Evolutionary conservation across 129 eudicot genomes (phyloP).

Genomic region (Helianthus tuberosus): DNA sequence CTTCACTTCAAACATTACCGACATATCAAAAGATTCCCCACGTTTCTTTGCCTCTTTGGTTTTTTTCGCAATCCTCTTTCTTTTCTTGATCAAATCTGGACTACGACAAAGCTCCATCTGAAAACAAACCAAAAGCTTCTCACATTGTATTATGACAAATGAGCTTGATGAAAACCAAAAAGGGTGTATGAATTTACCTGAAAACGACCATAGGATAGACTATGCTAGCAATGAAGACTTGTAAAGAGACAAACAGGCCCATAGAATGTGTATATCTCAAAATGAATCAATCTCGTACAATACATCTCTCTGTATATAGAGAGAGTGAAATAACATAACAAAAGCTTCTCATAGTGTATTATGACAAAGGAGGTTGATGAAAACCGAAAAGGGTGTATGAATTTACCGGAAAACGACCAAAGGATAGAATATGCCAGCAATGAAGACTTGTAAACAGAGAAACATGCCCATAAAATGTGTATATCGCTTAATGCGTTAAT

Average conservation of each 20-base stretch:
- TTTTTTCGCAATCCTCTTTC: conserved; percentile 82
- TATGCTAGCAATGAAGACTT: conserved; percentile 90
- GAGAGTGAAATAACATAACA: too few species aligned
- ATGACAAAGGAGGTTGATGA: too few species aligned
- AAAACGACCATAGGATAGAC: conserved; percentile 96
- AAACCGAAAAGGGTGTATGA: too few species aligned
- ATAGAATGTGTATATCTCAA: too few species aligned
- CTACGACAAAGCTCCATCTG: conserved; percentile 93
- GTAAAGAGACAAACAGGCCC: conserved; percentile 9
- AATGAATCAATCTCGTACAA: too few species aligned
- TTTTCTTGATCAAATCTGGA: conserved; percentile 79
- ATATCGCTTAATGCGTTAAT: too few species aligned
- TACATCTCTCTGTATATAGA: too few species aligned
- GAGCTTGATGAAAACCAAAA: conserved; percentile 7
- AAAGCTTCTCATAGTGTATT: too few species aligned
- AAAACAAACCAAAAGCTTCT: conserved; percentile 4
- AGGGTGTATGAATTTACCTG: conserved; percentile 48
- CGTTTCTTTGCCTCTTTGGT: conserved; percentile 79
- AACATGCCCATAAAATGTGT: too few species aligned
- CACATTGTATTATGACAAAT: conserved; percentile 8
- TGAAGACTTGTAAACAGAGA: too few species aligned
- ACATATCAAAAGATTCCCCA: conserved; percentile 67
- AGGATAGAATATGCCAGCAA: too few species aligned
- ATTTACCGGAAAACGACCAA: too few species aligned
- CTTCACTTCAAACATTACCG: conserved; percentile 67